Base-by-base conservation (phyloP, 2,329 filamentous ascomycete species). In the Beauveria scarabaeidicola region DNA sequence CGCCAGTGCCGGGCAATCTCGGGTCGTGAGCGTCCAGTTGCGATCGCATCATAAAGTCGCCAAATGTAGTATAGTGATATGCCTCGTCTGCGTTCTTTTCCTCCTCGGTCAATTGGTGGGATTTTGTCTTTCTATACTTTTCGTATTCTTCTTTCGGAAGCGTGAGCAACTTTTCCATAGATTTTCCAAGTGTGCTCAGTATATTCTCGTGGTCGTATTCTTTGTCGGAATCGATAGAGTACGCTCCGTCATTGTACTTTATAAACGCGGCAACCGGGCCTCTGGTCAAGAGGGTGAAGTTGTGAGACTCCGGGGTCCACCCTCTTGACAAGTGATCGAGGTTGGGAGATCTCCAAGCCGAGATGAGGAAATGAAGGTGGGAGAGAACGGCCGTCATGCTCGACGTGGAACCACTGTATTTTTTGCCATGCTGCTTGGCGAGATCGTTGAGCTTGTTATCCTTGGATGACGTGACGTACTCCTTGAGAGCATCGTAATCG, bases 141-240 rank as follows among this genome's bases (percentile, higher is more conserved):
- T 97, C 91, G 68, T 89, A 99, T 1, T 95, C 87, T 8, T 89
- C 83, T 58, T 85, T 92, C 1, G 89, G 82, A 19, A 94, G 74
- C 0, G 94, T 97, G 29, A 99, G 80, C 32, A 97, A 81, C 73
- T 97, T 97, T 73, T 99, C 94, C 86, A 99, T 91, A 0, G 92
- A 96, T 69, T 95, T 94, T 15, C 94, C 94, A 17, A 99, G 81
- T 80, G 93, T 91, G 74, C 89, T 94, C 53, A 99, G 80, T 36
- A 99, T 84, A 65, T 90, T 97, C 36, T 89, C 88, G 8, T 77
- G 81, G 67, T 97, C 92, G 65, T 85, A 94, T 69, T 96, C 83
- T 74, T 97, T 99, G 73, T 99, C 94, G 0, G 92, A 90, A 70
- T 99, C 94, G 61, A 99, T 94, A 5, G 93, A 92, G 70, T 99